Evolutionary conservation across 345 rosid genomes (phyloP), one percentile per base, ranked within the genome.

Genomic region (Brassica cretica): DNA sequence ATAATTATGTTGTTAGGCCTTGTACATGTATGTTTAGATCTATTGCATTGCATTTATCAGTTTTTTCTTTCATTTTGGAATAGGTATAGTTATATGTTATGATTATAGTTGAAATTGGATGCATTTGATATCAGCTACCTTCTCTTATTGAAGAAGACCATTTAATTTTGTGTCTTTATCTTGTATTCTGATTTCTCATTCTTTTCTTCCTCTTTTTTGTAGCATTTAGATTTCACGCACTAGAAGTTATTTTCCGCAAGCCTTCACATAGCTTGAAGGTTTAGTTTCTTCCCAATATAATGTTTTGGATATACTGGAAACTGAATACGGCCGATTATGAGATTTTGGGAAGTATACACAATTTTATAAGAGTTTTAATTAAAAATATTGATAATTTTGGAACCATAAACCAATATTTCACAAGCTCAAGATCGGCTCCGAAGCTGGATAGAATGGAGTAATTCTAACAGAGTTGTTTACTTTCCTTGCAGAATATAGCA

Each of bases 211-310:
- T 81, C 75, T 21, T 21, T 63, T 77, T 58, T 79, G 83, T 83
- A 95, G 99, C 89, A 91, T 93, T 84, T 97, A 91, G 78, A 84
- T 88, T 74, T 89, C 97, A 85, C 85, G 97, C 86, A 76, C 96
- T 86, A 82, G 99, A 95, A 83, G 81, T 83, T 19, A 55, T 78
- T 64, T 82, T 86, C 60, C 86, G 83, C 66, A 91, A 89, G 85
- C 89, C 97, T 27, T 81, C 91, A 32, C 91, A 88, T 29, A 89
- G 84, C 85, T 83, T 93, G 83, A 90, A 93, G 98, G 98, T 87
- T 37, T 37, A 81, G 73, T 21, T 75, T 70, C 78, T 32, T 62
- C 19, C 70, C 29, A 21, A 5, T 75, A 32, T 55, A 8, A 21
- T 76, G 25, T 64, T 19, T 73, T 35, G 33, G 24, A 21, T 21